Base-by-base conservation (phyloP, 1,284 basidiomycete genomes). In the Rhodofomes roseus region DNA sequence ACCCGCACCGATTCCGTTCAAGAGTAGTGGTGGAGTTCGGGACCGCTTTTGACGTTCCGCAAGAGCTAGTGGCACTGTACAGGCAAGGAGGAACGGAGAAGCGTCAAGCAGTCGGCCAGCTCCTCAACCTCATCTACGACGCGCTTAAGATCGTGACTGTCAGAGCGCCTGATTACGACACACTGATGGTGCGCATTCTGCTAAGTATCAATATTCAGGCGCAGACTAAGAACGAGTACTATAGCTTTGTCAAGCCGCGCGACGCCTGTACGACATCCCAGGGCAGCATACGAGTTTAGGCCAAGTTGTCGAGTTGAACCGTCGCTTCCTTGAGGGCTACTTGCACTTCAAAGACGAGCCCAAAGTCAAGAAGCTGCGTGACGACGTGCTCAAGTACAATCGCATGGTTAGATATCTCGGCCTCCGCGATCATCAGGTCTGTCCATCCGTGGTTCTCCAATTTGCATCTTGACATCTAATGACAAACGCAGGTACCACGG, bases 1-100 rank as follows among this genome's bases (percentile, higher is more conserved):
- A 98, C 75, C 87, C 96, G 0, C 92, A 98, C 75, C 87, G 90
- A 62, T 98, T 98, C 79, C 89, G 96, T 53, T 96, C 94, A 12
- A 85, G 96, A 60, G 96, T 94, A 8, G 97, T 99, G 25, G 90
- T 99, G 60, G 97, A 99, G 73, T 99, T 99, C 72, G 97, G 97
- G 11, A 80, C 87, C 4, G 94, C 96, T 14, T 81, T 98, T 65
- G 90, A 95, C 65, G 94, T 98, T 29, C 95, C 96, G 25, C 71
- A 76, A 8, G 93, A 96, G 61, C 81, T 93, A 46, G 89, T 99
- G 4, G 86, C 90, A 44, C 88, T 92, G 82, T 99, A 97, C 77
- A 93, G 93, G 69, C 80, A 89, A 66, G 97, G 97, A 20, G 96
- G 96, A 7, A 75, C 81, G 31, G 84, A 90, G 70, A 99, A 99